Base-by-base conservation (phyloP, 2,329 filamentous ascomycete species). In the Lachnellula arida region DNA sequence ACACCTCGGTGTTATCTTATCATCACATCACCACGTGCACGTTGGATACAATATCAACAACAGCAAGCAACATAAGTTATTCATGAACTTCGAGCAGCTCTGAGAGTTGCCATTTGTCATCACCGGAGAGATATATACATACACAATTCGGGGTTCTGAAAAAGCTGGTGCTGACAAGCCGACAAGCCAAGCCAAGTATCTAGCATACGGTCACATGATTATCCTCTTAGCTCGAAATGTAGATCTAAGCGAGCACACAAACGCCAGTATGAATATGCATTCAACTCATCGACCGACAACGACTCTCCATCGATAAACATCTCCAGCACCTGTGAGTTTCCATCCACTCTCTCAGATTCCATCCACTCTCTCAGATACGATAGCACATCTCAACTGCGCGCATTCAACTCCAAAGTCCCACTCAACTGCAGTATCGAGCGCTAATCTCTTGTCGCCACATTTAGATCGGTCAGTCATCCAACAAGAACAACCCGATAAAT, bases 401-500 rank as follows among this genome's bases (percentile, higher is more conserved):
- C 17, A 39, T 22, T 51, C 8, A 19, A 11, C 1, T 7, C 23
- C 19, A 19, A 25, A 19, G 8, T 19, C 17, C 11, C 15, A 5
- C 42, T 12, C 42, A 23, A 22, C 42, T 44, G 25, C 43, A 42
- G 37, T 19, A 48, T 23, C 17, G 34, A 40, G 32, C 49, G 61
- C 63, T 65, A 60, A 62, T 55, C 1, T 8, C 17, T 40, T 49
- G 34, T 63, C 49, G 60, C 58, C 62, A 65, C 62, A 48, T 51
- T 44, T 49, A 67, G 65, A 67, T 66, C 65, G 63, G 60, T 66
- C 62, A 61, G 37, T 59, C 53, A 56, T 52, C 51, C 28, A 57
- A 28, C 50, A 58, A 55, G 42, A 53, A 59, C 46, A 55, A 56
- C 43, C 64, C 65, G 66, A 70, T 70, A 69, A 70, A 70, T 63